A percentile compares a stretch with the other conserved stretches of the same genome.
Evolutionary conservation across 495 filamentous ascomycete genomes (phyloP).

Genomic region (Letharia lupina): DNA sequence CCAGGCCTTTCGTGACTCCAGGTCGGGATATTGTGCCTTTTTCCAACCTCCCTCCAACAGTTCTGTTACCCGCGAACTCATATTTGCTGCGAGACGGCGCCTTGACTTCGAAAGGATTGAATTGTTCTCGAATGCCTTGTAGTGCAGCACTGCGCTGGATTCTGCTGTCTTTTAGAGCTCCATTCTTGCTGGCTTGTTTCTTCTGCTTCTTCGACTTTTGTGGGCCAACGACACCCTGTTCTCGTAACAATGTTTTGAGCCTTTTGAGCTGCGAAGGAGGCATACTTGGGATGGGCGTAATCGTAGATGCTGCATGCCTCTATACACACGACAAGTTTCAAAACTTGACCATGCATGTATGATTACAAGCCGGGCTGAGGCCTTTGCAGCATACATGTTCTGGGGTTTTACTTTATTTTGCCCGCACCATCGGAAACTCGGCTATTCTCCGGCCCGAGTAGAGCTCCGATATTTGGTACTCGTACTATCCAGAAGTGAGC

Average conservation of each 20-base stretch:
- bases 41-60: slow-evolving; percentile 39
- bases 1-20: slow-evolving; percentile 71
- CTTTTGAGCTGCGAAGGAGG: slow-evolving; percentile 93
- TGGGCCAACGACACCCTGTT: slow-evolving; percentile 78
- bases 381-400: no score
- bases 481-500: no score
- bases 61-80: slow-evolving; percentile 55
- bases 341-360: background rate
- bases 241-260: slow-evolving; percentile 77
- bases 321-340: no score
- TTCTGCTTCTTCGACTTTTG: slow-evolving; percentile 89
- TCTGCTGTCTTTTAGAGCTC: slow-evolving; percentile 53
- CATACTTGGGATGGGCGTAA: slow-evolving; percentile 45
- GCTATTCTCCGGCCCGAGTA: background rate
- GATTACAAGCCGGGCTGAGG: background rate
- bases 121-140: slow-evolving; percentile 78
- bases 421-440: background rate
- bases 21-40: slow-evolving; percentile 59
- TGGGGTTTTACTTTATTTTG: background rate
- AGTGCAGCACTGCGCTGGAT: slow-evolving; percentile 67
- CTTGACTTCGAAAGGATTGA: slow-evolving; percentile 96
- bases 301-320: background rate
- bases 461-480: background rate
- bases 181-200: slow-evolving; percentile 59
- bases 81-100: slow-evolving; percentile 63